Base-by-base conservation (phyloP, 176 grass and related monocot genomes). In the Carex cristatella region DNA sequence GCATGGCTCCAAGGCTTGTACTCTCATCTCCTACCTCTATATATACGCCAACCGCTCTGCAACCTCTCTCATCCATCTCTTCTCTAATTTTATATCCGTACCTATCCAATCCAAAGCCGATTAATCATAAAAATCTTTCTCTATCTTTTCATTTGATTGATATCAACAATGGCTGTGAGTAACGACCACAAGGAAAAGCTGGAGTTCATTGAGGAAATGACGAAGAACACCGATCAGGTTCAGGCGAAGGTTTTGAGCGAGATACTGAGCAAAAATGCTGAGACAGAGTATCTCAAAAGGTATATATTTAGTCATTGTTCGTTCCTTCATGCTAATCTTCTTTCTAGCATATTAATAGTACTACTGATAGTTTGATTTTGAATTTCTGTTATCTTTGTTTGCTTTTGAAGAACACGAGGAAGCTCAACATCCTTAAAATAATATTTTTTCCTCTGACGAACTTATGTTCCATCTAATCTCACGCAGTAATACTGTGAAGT, bases 221-320 rank as follows among this genome's bases (percentile, higher is more conserved):
- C 95, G 15, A 81, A 6, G 89, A 83, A 84, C 67, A 84, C 89
- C 75, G 95, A 90, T 88, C 49, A 53, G 0, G 86, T 79, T 68
- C 95, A 98, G 87, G 86, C 51, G 86, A 82, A 74, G 74, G 95
- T 98, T 81, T 85, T 98, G 12, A 64, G 27, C 65, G 88, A 88
- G 85, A 98, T 98, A 83, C 91, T 98, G 74, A 69, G 10, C 68
- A 87, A 85, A 16, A 98, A 98, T 91, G 89, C 79, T 72, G 83
- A 86, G 56, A 92, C 95, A 79, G 92, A 98, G 88, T 98, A 98
- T 88, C 93, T 98, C 16, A 81, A 79, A n/a, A 80, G 92, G 14
- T 87, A 94, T 83, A 78, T 79, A 67, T 80, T 33, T 3, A 35
- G 32, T 53, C 64, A 83, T 30, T 40, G 38, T 40, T 40, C 38